Evolutionary conservation across 768 basidiomycete genomes (phyloP), one percentile per base, ranked within the genome.

Genomic region (Leucosporidium yakuticum): DNA sequence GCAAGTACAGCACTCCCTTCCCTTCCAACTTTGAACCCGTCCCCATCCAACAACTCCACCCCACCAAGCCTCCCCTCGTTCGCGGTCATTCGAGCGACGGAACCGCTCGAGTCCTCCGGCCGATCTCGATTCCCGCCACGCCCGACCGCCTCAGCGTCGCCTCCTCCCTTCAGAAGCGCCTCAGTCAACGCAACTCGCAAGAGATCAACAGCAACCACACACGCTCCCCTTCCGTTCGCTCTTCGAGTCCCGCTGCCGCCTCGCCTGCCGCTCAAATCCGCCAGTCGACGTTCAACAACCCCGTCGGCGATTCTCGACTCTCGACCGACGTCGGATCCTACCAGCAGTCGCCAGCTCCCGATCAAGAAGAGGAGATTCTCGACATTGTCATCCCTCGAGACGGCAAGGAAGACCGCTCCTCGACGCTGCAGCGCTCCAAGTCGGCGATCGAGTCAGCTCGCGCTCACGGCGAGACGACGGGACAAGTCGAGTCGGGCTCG

Each of bases 361-460:
- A 44, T 15, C 39, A 44, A 7, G 39, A 44, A 15, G 39, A 44
- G 39, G 39, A 44, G 39, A 44, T 44, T 15, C 39, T 44, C 39
- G 39, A 56, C 32, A 29, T 23, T 32, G 21, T 34, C 19, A 20
- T 31, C 20, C 32, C 39, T 44, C 39, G 39, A 15, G 21, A 56
- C 20, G 31, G 21, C 55, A 9, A 20, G 31, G 55, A 14, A 8
- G 31, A 29, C 55, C 21, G 8, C 32, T 56, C 32, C 19, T 29
- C 21, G 9, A 20, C 55, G 14, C 55, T 31, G 15, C 55, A 32
- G 23, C 57, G 57, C 15, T 58, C 57, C 34, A 34, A 36, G 21
- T 58, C 57, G 23, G 57, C 57, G 9, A 20, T 58, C 57, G 57
- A 58, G 21, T n/a, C 23, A 4, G 57, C 39, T 36, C 57, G 32